Evolutionary conservation across 129 eudicot genomes (phyloP), one percentile per base, ranked within the genome.

Genomic region (Pseudognaphalium luteoalbum): DNA sequence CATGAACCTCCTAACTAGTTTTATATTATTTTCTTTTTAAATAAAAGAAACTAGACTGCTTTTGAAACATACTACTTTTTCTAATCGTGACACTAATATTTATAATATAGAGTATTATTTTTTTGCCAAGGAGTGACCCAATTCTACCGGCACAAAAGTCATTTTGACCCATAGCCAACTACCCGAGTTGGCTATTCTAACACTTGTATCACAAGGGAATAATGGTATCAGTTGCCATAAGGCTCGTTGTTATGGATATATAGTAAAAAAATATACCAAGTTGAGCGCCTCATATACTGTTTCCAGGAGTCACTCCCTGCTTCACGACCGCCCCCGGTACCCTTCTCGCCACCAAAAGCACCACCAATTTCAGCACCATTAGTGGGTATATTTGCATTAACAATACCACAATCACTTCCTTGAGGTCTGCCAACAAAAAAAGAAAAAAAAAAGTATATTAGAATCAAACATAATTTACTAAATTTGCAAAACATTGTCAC

Each of bases 221-320:
- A 4, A 30, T 17, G 9, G 32, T 7, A 66, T 34, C 28, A 66
- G 51, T 35, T 15, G 35, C 68, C 16, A 28, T 4, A 58, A 9
- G 25, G 35, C 68, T 29, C 2, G 6, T 66, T 51, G 17, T 41
- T 68, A 2, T 41, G 50, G 9, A 41, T 50, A 64, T 64, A 30
- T n/a, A n/a, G 68, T 37, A 7, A 20, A 66, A 66, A 25, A 25
- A 25, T 2, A 72, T 87, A 91, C 97, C 98, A 94, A 54, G 98
- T 94, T 76, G 98, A 86, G 60, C 97, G 97, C 73, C 98, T 91
- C 98, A 94, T 94, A 80, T 94, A 94, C 76, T 94, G 98, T 78
- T 91, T 94, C 98, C 97, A 94, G 37, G 98, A 94, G 83, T 94
- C 98, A 22, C 98, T 94, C 79, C 98, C 98, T 66, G 98, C 98